Base-by-base conservation (phyloP, 352 stramenopile species). In the Saprolegnia diclina region DNA sequence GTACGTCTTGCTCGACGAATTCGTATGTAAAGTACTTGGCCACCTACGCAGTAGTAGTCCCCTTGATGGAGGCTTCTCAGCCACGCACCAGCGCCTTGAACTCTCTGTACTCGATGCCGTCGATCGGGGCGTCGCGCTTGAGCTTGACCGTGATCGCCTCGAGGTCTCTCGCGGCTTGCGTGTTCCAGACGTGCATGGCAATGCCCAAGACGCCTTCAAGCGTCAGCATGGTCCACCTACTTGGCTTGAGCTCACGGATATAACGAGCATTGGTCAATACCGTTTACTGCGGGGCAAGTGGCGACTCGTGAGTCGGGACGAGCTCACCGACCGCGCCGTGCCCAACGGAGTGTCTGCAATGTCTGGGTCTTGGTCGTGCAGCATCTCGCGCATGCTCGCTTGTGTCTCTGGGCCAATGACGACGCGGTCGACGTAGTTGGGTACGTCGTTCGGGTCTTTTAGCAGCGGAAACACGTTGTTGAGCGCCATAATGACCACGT, bases 121-220 rank as follows among this genome's bases (percentile, higher is more conserved):
- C 63, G 37, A 52, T 45, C 24, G 63, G 54, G 16, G 46, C 37
- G n/a, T 69, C 63, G n/a, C 26, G 19, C 26, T 62, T 52, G 11
- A 69, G 11, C 5, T 18, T 22, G 10, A 9, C 32, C 35, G 50
- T 37, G 42, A 48, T 22, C 32, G n/a, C n/a, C 5, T 69, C 63
- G 29, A 69, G 18, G 37, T 69, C 63, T 69, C 61, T 52, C 18
- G 63, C 29, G 5, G 63, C 37, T 38, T 69, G 63, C 18, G 40
- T n/a, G n/a, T 61, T 29, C 63, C 63, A 69, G 4, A 69, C 46
- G 21, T 69, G 63, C 19, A 69, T 42, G 22, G 24, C 63, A 6
- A 69, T 45, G 4, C 22, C 11, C 0, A 69, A 38, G 14, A 69
- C 46, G 5, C 19, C 63, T 69, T 63, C 48, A 0, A 69, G 45